phyloP scores from a whole-genome alignment of 208 protist genomes.

The Strigomonas culicis region DNA sequence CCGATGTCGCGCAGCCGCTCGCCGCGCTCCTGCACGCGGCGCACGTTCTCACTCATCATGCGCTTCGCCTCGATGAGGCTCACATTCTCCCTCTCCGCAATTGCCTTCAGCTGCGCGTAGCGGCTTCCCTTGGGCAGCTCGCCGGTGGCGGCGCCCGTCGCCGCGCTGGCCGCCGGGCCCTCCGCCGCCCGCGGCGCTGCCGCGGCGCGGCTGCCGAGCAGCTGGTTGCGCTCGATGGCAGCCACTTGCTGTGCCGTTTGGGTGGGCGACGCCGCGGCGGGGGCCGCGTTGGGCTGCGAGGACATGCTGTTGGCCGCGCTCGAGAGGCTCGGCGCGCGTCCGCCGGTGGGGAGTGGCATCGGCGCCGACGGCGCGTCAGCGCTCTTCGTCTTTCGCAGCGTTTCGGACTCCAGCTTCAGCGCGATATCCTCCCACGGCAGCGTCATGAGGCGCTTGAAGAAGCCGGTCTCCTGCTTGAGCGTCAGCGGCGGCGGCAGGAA shows the following conservation, averaged over 20 bases:
- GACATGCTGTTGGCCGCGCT: not conserved
- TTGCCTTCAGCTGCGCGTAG: conserved; percentile 77
- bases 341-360: not conserved
- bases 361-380: not conserved
- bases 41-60: conserved; percentile 80
- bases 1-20: conserved; percentile 59
- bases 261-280: not conserved
- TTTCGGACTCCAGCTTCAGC: conserved; percentile 63
- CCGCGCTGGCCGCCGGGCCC: not conserved
- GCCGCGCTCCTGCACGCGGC: conserved; percentile 62
- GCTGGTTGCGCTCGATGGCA: conserved; percentile 25
- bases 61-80: conserved; percentile 74
- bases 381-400: conserved; percentile 31
- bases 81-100: conserved; percentile 71
- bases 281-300: not conserved
- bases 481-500: conserved; percentile 62
- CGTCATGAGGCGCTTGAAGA: conserved; percentile 83
- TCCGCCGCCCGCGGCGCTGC: not conserved
- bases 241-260: not conserved
- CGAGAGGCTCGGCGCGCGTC: not conserved
- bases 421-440: conserved; percentile 79
- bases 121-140: conserved; percentile 25
- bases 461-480: conserved; percentile 74
- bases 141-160: not conserved
- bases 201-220: conserved; percentile 8